Conservation (phyloP, 257 asterid species). For the Nicotiana tabacum region DNA sequence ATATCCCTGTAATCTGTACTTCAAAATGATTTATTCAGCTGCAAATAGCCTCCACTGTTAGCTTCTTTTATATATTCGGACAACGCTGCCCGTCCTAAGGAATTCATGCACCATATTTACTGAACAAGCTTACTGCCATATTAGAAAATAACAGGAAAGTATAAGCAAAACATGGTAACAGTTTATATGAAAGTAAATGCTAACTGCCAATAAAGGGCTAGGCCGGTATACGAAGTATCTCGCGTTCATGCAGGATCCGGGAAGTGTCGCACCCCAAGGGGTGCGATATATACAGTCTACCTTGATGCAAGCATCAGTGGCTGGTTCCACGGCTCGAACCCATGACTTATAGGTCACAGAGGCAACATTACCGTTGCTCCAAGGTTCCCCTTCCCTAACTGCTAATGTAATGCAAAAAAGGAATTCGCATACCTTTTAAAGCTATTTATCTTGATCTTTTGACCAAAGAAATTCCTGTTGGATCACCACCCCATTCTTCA, state of each 20-base stretch:
- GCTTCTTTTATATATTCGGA: not conserved
- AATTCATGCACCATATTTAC: not conserved
- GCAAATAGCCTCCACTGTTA: not conserved
- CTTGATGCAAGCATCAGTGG: too few species aligned
- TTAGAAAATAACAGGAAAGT: not conserved
- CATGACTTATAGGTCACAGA: too few species aligned
- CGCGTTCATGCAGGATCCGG: too few species aligned
- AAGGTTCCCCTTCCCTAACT: too few species aligned
- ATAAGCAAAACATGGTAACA: not conserved
- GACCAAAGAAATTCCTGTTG: slow-evolving; percentile 52
- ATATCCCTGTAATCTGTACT: not conserved
- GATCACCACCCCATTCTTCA: slow-evolving; percentile 87
- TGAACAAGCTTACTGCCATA: not conserved
- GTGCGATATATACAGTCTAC: too few species aligned
- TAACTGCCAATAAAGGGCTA: too few species aligned
- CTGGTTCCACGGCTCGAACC: too few species aligned
- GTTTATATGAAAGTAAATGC: not conserved
- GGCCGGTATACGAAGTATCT: too few species aligned
- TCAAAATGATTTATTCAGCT: not conserved
- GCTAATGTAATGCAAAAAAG: not conserved
- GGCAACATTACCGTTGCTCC: too few species aligned
- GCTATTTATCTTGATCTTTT: slow-evolving; percentile 27
- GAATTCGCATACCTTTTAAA: not conserved
- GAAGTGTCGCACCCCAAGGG: too few species aligned
- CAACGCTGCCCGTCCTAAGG: not conserved